A percentile compares a stretch with the other conserved stretches of the same genome.
Conservation (phyloP, 345 rosid genomes). For the Eucalyptus camaldulensis region DNA sequence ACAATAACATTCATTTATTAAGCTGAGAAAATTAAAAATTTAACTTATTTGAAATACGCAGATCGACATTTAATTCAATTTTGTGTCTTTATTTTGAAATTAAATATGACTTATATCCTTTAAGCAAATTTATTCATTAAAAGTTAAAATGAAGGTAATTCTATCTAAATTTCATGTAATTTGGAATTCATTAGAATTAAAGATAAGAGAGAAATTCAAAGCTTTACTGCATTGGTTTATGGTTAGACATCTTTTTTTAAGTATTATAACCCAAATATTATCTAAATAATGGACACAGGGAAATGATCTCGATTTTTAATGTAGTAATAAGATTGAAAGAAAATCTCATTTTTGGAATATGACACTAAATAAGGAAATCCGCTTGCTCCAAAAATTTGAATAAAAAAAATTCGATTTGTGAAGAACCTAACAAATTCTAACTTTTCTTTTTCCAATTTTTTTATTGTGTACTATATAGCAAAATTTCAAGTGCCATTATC, state of each 20-base stretch:
- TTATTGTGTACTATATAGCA: accelerated
- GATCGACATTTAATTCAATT: neutral
- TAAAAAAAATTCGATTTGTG: neutral
- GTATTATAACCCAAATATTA: neutral
- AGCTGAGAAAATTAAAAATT: neutral
- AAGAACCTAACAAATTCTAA: neutral
- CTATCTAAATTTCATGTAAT: neutral
- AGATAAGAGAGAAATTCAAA: neutral
- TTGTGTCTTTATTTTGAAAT: neutral
- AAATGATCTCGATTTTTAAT: neutral
- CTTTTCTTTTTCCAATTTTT: neutral
- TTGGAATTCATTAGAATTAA: neutral
- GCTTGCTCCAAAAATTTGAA: neutral
- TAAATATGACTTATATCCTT: neutral
- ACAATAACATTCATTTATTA: neutral
- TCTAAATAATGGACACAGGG: neutral
- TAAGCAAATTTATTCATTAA: neutral
- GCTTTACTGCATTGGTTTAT: neutral
- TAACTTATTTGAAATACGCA: neutral
- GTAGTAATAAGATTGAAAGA: neutral
- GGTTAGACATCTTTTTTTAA: neutral
- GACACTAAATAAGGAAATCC: neutral
- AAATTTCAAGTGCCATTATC: neutral
- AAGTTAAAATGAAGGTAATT: neutral
- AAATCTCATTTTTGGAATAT: neutral